phyloP scores from a whole-genome alignment of 2,329 filamentous ascomycete genomes.

The Gaeumannomyces tritici region DNA sequence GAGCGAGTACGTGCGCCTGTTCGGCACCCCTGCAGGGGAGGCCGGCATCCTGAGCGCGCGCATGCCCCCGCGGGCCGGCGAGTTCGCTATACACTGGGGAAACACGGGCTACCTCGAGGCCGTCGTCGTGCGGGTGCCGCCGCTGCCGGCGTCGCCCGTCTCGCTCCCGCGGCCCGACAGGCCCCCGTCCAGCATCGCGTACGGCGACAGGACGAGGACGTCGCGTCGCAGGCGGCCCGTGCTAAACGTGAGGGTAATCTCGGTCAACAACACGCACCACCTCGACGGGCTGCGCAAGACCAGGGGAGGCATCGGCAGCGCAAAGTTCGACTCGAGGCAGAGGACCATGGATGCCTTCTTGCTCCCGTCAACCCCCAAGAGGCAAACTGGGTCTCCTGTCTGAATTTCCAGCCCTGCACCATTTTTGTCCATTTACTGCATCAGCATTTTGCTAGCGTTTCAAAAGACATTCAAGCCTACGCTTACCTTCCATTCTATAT shows the following conservation, averaged over 20 bases:
- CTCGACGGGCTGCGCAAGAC: conserved; percentile 68
- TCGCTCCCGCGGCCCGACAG: too few species aligned
- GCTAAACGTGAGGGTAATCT: neutral
- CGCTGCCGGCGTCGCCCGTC: neutral
- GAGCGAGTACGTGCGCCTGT: conserved; percentile 11
- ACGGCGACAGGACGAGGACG: neutral
- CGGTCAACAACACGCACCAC: conserved; percentile 62
- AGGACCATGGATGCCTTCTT: conserved; percentile 73
- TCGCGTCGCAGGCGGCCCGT: neutral
- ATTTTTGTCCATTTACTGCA: neutral
- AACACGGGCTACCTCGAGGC: conserved; percentile 41
- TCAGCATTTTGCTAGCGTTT: neutral
- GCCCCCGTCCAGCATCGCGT: neutral
- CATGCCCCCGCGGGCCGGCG: conserved; percentile 8
- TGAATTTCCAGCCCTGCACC: neutral
- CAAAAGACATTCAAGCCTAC: neutral
- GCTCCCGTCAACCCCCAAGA: conserved; percentile 17
- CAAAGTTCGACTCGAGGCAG: conserved; percentile 65
- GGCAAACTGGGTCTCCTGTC: neutral
- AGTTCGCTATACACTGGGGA: conserved; percentile 31
- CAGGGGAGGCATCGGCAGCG: conserved; percentile 71
- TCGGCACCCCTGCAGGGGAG: neutral
- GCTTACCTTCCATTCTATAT: neutral
- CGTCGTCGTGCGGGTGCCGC: neutral
- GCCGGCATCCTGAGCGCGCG: neutral